phyloP scores from a whole-genome alignment of 2,329 filamentous ascomycete genomes.

The Alternaria rosae region DNA sequence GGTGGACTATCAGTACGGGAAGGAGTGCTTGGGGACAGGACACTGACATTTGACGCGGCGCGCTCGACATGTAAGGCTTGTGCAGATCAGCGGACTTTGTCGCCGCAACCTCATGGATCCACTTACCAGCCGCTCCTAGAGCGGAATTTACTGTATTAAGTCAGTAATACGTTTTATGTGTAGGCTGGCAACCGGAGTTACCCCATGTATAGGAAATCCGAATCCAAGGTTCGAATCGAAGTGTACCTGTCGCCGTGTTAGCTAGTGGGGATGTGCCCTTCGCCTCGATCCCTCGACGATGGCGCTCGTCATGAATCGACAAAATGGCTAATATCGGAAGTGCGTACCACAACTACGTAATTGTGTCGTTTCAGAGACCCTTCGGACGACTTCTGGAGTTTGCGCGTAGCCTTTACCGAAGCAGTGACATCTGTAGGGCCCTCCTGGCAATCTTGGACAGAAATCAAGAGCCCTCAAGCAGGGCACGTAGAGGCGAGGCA shows the following conservation, averaged over 20 bases:
- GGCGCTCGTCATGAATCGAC: not conserved
- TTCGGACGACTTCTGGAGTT: not conserved
- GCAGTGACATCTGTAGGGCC: conserved; percentile 5
- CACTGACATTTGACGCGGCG: conserved; percentile 44
- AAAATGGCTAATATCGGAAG: not conserved
- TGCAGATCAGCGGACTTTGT: conserved; percentile 7
- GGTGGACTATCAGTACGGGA: conserved; percentile 1
- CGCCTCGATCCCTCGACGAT: not conserved
- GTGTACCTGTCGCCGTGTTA: conserved; percentile 7
- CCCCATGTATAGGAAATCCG: conserved; percentile 11
- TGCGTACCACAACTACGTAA: conserved; percentile 9
- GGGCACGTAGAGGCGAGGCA: conserved; percentile 1
- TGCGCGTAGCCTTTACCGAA: conserved; percentile 2
- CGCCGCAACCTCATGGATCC: not conserved
- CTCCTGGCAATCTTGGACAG: not conserved
- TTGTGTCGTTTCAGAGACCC: not conserved
- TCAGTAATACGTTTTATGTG: not conserved
- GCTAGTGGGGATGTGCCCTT: conserved; percentile 1
- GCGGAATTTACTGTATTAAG: conserved; percentile 39
- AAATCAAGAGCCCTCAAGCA: not conserved
- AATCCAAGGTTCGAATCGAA: conserved; percentile 7
- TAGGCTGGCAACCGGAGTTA: not conserved
- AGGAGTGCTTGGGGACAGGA: not conserved
- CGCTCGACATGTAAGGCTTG: conserved; percentile 39
- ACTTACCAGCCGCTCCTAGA: conserved; percentile 44